Base-by-base conservation (phyloP, 805 yeast genomes). In the Schizosaccharomyces lindneri region DNA sequence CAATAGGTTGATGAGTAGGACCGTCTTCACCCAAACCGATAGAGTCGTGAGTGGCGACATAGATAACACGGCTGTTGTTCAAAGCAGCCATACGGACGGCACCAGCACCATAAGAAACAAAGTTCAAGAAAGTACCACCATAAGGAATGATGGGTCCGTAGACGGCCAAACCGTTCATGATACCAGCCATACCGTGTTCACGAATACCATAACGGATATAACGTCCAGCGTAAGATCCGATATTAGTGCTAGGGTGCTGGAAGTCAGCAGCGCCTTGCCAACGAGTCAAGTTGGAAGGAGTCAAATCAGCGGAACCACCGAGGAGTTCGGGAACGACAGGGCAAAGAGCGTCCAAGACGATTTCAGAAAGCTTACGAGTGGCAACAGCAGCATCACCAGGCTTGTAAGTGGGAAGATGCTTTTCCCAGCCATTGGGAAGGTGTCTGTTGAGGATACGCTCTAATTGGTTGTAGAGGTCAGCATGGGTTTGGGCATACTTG, bases 131-230 rank as follows among this genome's bases (percentile, higher is more conserved):
- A 71, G 98, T 90, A 76, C 95, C 97, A 74, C 96, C 96, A 77
- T 83, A 89, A 68, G 88, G 83, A 74, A 83, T 85, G 79, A 78
- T 81, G 77, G 86, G 87, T 66, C 83, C 83, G 71, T 76, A 90
- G 62, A 96, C 97, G 64, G 93, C 79, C 68, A 90, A 85, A 84
- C 98, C 98, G 76, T 93, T 90, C 82, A 89, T 80, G 73, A 89
- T 85, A 66, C 97, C 96, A 77, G 95, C 96, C 97, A 90, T 88
- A 74, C 87, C 97, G 76, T 93, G 97, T 79, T 90, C 98, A 77
- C 98, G 85, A 66, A 90, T 95, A 83, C 98, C 98, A 74, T 84
- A 90, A 78, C 97, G 84, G 75, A 90, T 79, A 78, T 90, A 90
- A 73, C 95, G 84, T 72, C 98, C 98, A 63, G 81, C 65, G 79